Base-by-base conservation (phyloP, 495 filamentous ascomycete genomes). In the Aspergillus diversus region DNA sequence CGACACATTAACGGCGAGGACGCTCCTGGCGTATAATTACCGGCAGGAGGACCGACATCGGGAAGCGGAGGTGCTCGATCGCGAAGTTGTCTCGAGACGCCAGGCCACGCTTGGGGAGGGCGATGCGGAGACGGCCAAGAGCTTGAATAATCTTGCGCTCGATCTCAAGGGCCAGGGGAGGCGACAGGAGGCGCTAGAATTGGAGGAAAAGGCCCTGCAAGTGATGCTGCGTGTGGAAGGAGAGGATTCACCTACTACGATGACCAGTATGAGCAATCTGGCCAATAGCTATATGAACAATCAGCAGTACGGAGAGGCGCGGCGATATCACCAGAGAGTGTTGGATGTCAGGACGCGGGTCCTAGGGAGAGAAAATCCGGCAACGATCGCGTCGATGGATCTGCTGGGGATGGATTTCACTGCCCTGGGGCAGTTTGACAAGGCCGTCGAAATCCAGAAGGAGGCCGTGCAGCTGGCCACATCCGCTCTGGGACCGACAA, bases 351-450 rank as follows among this genome's bases (percentile, higher is more conserved):
- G 56, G 2, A 49, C 47, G 7, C 31, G 47, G 4, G 32, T 34
- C 4, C 21, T 59, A 0, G 42, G 56, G 7, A 5, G 13, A n/a
- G 42, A 59, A 0, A n/a, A 59, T 16, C 7, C 31, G 13, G 8
- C 32, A 16, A 59, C 56, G 7, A 59, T 59, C 42, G 47, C 32
- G 37, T 47, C 56, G 3, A 47, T 49, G 43, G 56, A 59, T 34
- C 21, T 59, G 21, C 42, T 59, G 7, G 56, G 17, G 13, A 35
- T 32, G 27, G 56, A 59, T 21, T 49, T 33, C 33, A 42, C 42
- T 1, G 34, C 43, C 6, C 43, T 59, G 1, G 56, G 56, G 17
- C 56, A 50, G 13, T 6, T 33, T 8, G 43, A 48, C 5, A 37
- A 34, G 5, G 56, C 56, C 0, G 37, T 50, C 5, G 5, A 34